phyloP scores from a whole-genome alignment of 2,329 filamentous ascomycete genomes.

The Exophiala oligosperma region DNA sequence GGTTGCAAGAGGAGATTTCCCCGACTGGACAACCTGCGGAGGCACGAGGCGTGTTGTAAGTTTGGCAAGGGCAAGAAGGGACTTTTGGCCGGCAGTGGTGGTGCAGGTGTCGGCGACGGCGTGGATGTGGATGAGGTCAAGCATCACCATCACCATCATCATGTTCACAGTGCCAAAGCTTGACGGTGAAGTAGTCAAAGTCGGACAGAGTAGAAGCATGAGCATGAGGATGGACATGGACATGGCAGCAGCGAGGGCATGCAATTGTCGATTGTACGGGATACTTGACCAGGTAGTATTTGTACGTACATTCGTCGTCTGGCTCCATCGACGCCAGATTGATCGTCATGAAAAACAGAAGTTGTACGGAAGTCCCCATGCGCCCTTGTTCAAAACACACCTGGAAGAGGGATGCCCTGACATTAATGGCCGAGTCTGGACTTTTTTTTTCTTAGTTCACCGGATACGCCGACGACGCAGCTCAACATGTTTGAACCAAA shows the following conservation, averaged over 20 bases:
- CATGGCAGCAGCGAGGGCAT: too few species aligned
- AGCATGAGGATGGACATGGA: neutral
- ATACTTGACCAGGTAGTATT: neutral
- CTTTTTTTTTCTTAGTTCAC: too few species aligned
- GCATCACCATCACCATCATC: constrained; percentile 21
- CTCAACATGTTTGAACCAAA: too few species aligned
- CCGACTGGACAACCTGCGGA: constrained; percentile 27
- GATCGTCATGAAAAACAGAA: too few species aligned
- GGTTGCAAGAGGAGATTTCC: constrained; percentile 30
- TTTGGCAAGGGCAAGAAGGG: constrained; percentile 24
- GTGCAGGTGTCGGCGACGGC: constrained; percentile 4
- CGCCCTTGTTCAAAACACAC: too few species aligned
- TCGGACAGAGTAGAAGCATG: neutral
- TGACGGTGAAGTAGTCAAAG: neutral
- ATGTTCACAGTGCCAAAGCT: constrained; percentile 2
- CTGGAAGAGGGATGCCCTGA: too few species aligned
- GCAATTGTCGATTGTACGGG: too few species aligned
- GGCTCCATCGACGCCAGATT: too few species aligned
- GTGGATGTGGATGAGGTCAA: neutral
- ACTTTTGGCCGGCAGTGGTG: too few species aligned
- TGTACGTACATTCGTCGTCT: neutral
- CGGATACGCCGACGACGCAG: too few species aligned
- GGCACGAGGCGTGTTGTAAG: constrained; percentile 30
- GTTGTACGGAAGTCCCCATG: too few species aligned
- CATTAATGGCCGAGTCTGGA: too few species aligned